Base-by-base conservation (phyloP, 1,139 yeast genomes). In the Zygoascus sp. region DNA sequence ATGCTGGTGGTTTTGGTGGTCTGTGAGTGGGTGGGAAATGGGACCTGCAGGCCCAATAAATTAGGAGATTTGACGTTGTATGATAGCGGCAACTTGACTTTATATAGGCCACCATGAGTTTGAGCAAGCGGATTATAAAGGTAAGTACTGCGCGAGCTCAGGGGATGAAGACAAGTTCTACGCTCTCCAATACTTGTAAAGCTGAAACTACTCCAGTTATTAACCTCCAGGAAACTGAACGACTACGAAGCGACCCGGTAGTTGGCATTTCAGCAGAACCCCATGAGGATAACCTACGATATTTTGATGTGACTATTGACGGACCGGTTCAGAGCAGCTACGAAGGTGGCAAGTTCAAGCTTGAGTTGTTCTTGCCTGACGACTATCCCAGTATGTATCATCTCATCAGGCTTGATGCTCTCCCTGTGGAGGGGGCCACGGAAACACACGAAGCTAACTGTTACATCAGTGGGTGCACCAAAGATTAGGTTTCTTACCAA, bases 231-330 rank as follows among this genome's bases (percentile, higher is more conserved):
- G 98, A 94, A 69, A 90, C 97, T 7, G 96, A 92, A 64, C 75
- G 97, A 55, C 73, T 92, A 41, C 84, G 84, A 32, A 81, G 90
- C 34, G 98, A 94, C 60, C 98, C 98, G 0, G 97, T 92, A 1
- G 95, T 97, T 1, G 98, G 98, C 1, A 94, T 92, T 60, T 76
- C 83, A 1, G 98, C 98, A 1, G 77, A 72, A 40, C 98, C 98
- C 5, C 94, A 86, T 54, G 97, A 90, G 51, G 96, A 89, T 53
- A 92, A 92, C 65, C 73, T 92, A 58, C 79, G 98, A 55, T 88
- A 92, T 65, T 92, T 92, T 62, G 88, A 88, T 56, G 90, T 83
- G 17, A 79, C 87, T 4, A 84, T 92, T 54, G 89, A 87, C 54
- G 99, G 99, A 0, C 98, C 99, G 7, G 71, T 76, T 17, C 81